Evolutionary conservation across 257 asterid genomes (phyloP), one percentile per base, ranked within the genome.

Genomic region (Salvia miltiorrhiza): DNA sequence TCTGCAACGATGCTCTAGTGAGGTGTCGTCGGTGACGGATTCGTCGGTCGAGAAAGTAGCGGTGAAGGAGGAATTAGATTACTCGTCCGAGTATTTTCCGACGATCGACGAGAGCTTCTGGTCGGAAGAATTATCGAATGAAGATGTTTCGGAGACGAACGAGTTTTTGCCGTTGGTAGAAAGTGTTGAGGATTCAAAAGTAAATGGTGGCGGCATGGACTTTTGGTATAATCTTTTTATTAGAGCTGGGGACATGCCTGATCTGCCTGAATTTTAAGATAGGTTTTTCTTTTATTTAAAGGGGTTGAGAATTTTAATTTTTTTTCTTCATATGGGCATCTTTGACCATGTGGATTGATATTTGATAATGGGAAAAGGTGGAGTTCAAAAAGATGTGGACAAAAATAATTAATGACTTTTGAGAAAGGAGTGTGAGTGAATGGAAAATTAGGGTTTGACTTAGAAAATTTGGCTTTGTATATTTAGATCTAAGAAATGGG

Each of bases 221-320:
- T 93, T 90, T 78, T 93, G 97, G 97, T 87, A 78, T 82, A 76
- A 87, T 74, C 80, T 93, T 70, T 90, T 90, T 73, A 79, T 79
- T 30, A 73, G 83, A 44, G 89, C 88, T 48, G 97, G 80, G 21
- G 87, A 83, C 61, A 66, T 90, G 81, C 87, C 89, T 1, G 92
- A 88, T 35, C 86, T 90, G 66, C 85, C 89, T 10, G 83, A 82
- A 14, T 88, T 93, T 76, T 92, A 83, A 89, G 37, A 52, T 1
- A 75, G 33, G 32, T 10, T 28, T 40, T 78, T 76, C 1, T 21
- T 33, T 28, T 62, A 12, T 0, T 62, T 63, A 65, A 4, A 64
- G 71, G 67, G 59, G 63, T 4, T 50, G 72, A 74, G 52, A 43
- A 70, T 66, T 74, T 76, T 72, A 56, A 62, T 12, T 33, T 49